These are phyloP conservation scores for Colletotrichum eremochloae DNA, from an alignment of 2,329 filamentous ascomycete genomes.

Conservation along the genomic window DNA sequence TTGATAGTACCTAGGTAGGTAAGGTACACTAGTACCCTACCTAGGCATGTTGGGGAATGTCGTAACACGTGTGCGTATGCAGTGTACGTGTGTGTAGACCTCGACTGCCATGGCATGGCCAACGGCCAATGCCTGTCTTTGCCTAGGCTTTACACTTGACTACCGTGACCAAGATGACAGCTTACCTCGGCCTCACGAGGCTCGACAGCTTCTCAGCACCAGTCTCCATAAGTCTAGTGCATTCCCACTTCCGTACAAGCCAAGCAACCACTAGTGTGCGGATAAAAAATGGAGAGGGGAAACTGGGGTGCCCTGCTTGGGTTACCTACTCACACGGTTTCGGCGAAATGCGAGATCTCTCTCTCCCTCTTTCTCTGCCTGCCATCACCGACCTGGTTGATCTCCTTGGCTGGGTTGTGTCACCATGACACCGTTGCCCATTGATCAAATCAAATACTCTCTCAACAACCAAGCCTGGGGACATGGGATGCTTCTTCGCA, in stretches of 20 bases:
- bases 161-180: not conserved
- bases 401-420: not conserved
- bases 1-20: not conserved
- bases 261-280: conserved; percentile 30
- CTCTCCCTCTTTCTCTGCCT: not conserved
- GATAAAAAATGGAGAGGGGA: conserved; percentile 31
- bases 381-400: not conserved
- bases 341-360: conserved; percentile 29
- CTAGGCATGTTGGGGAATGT: conserved; percentile 6
- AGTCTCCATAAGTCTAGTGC: not conserved
- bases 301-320: not conserved
- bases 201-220: conserved; percentile 1
- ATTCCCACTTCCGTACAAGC: not conserved
- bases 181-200: conserved; percentile 25
- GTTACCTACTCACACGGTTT: not conserved
- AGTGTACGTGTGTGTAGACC: too few species aligned
- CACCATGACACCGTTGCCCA: not conserved
- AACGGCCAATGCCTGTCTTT: too few species aligned
- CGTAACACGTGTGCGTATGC: not conserved
- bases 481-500: not conserved
- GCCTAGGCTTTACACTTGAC: not conserved
- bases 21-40: too few species aligned
- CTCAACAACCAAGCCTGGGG: not conserved
- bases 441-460: not conserved
- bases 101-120: too few species aligned